Percentiles rank a stretch among this genome's conserved stretches.
These are phyloP conservation scores for Tagetes patula DNA, from an alignment of 129 eudicot species.

Conservation along the genomic window DNA sequence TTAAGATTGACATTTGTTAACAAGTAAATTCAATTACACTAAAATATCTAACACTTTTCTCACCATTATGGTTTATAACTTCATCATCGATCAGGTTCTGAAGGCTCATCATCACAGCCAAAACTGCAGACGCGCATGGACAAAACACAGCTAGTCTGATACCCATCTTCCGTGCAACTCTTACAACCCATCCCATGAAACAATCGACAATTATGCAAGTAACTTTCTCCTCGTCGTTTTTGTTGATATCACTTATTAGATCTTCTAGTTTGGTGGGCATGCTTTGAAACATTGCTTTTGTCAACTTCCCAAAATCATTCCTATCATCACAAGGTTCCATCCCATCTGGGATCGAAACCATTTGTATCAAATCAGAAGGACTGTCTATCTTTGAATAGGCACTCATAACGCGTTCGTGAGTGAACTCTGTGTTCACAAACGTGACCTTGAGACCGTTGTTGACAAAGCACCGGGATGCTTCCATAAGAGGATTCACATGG, in stretches of 20 bases:
- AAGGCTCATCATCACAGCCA: conserved; percentile 23
- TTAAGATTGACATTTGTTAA: too few species aligned
- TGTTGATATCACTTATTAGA: conserved; percentile 37
- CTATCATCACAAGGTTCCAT: conserved; percentile 47
- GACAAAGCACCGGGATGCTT: background rate
- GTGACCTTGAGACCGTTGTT: conserved; percentile 7
- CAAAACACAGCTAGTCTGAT: conserved; percentile 30
- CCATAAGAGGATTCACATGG: conserved; percentile 8
- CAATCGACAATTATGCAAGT: conserved; percentile 47
- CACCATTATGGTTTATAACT: conserved; percentile 23
- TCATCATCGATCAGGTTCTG: conserved; percentile 45
- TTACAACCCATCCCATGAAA: conserved; percentile 32
- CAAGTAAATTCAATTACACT: too few species aligned
- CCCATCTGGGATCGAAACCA: conserved; percentile 55
- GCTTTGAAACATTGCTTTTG: conserved; percentile 23
- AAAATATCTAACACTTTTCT: background rate
- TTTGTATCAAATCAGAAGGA: background rate
- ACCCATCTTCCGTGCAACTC: conserved; percentile 7
- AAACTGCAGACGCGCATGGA: conserved; percentile 36
- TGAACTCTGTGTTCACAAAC: conserved; percentile 13
- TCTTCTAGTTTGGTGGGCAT: conserved; percentile 42
- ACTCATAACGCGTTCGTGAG: conserved; percentile 32
- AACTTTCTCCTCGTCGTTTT: conserved; percentile 20
- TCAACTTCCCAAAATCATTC: conserved; percentile 33
- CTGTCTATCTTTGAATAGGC: conserved; percentile 22